phyloP scores from a whole-genome alignment of 306 rosid species.

The Begonia loranthoides region DNA sequence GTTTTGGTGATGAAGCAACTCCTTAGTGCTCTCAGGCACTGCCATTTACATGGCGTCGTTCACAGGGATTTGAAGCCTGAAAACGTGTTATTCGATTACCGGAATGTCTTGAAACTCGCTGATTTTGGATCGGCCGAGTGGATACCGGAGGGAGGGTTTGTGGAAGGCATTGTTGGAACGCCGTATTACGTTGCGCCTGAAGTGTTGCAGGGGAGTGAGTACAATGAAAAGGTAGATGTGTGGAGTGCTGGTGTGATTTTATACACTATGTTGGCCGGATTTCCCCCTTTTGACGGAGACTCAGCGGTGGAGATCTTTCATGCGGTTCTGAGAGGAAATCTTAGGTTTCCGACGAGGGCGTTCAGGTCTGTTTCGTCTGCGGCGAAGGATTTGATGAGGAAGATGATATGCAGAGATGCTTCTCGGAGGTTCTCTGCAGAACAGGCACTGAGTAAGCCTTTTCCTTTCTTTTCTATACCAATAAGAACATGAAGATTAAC shows the following conservation, averaged over 20 bases:
- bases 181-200: constrained; percentile 77
- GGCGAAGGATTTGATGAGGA: constrained; percentile 68
- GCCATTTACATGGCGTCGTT: constrained; percentile 48
- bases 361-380: constrained; percentile 46
- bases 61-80: constrained; percentile 76
- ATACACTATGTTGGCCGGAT: constrained; percentile 55
- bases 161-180: constrained; percentile 62
- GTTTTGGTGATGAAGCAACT: constrained; percentile 30
- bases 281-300: constrained; percentile 70
- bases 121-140: constrained; percentile 85
- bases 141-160: constrained; percentile 30
- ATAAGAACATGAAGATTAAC: neutral
- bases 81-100: constrained; percentile 44
- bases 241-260: constrained; percentile 68
- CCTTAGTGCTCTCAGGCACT: constrained; percentile 40
- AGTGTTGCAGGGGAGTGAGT: constrained; percentile 44
- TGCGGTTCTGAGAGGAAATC: constrained; percentile 51
- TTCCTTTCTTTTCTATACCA: neutral
- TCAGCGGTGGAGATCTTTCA: constrained; percentile 42
- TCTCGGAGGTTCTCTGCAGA: constrained; percentile 49
- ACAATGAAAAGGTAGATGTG: constrained; percentile 47
- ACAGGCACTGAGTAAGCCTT: constrained; percentile 54
- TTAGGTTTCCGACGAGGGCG: constrained; percentile 52
- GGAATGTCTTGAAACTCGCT: constrained; percentile 36
- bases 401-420: constrained; percentile 57